Evolutionary conservation across 169 alveolate species (phyloP), one percentile per base, ranked within the genome.

Genomic region (Plasmodium yoelii): DNA sequence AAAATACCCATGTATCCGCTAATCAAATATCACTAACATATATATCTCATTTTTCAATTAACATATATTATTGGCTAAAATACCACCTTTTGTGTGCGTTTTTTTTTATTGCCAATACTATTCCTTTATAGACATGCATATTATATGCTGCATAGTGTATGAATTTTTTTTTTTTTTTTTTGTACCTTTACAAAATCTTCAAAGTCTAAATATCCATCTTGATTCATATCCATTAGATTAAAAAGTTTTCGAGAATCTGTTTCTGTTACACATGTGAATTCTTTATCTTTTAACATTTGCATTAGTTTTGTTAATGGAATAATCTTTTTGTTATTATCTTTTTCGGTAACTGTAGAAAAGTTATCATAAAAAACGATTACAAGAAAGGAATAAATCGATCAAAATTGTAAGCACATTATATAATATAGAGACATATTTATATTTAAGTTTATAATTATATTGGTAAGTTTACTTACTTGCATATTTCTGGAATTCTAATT

Each of bases 401-500:
- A 5, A 34, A 1, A 10, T 6, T 59, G 22, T 15, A 57, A 19
- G 26, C 10, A 22, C 26, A 59, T n/a, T 9, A 13, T 1, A 13
- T 12, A 12, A 12, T 51, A 6, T 15, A 12, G 5, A 15, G 22
- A 12, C 1, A 51, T 15, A 22, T 51, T 47, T 47, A 13, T 0
- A 47, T 13, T 10, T 1, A 47, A 0, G 56, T 13, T 0, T 1
- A 47, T 56, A 15, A 56, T 56, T 6, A 22, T 22, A 22, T 22
- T 34, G 42, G 42, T 3, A 34, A 34, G 42, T 28, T 1, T 28
- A 28, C 88, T 56, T 71, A 91, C 94, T 73, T 15, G 95, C 94
- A 46, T 88, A 87, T 28, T 92, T 88, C 19, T 92, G 93, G 53
- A 92, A 92, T 63, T 92, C 95, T 73, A 92, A 72, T 60, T 92